Evolutionary conservation across 2,329 filamentous ascomycete genomes (phyloP).

Genomic region (Arachnopeziza araneosa): DNA sequence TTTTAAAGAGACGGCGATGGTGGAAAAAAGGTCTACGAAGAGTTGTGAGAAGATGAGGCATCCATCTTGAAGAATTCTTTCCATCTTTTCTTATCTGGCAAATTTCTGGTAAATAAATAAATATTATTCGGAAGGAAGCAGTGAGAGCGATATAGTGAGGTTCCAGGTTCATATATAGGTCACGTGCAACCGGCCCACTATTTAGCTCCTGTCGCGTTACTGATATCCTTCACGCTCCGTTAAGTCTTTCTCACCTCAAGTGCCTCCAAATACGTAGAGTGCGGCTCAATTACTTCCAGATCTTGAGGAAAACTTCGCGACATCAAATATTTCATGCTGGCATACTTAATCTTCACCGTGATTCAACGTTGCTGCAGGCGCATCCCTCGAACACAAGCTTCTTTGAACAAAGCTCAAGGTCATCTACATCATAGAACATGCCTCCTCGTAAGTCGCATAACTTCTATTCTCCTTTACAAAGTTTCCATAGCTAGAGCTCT

Average conservation of each 20-base stretch:
- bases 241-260: neutral
- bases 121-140: too few relatives aligned
- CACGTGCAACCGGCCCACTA: too few relatives aligned
- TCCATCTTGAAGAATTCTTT: too few relatives aligned
- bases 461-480: neutral
- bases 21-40: too few relatives aligned
- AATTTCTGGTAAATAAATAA: too few relatives aligned
- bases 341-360: neutral
- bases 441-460: conserved; percentile 28
- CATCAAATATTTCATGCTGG: neutral
- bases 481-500: conserved; percentile 1
- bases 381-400: neutral
- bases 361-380: neutral
- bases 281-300: neutral
- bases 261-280: neutral
- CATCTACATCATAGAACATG: conserved; percentile 15
- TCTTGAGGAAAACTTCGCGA: neutral
- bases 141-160: too few relatives aligned
- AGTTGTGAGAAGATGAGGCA: too few relatives aligned
- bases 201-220: neutral
- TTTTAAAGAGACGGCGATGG: too few relatives aligned
- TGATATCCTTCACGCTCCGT: neutral
- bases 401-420: neutral
- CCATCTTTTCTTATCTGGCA: too few relatives aligned
- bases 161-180: too few relatives aligned